Evolutionary conservation across 2,329 filamentous ascomycete genomes (phyloP).

Genomic region (Ascochyta fabae): DNA sequence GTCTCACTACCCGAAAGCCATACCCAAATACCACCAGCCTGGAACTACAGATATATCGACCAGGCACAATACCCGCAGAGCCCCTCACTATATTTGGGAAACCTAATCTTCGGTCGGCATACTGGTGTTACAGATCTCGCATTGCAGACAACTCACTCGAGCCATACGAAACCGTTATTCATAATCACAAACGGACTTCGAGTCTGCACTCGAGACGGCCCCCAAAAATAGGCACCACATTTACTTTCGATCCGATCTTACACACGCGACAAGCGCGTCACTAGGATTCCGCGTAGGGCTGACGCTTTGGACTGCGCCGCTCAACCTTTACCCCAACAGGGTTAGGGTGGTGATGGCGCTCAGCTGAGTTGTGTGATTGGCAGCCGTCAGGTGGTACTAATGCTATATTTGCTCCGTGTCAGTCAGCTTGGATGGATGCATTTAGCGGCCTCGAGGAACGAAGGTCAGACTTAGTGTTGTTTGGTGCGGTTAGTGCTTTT

Average conservation of each 20-base stretch:
- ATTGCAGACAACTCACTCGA: slow-evolving; percentile 13
- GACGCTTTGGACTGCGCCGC: slow-evolving; percentile 28
- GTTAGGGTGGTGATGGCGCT: slow-evolving; percentile 1
- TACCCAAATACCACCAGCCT: slow-evolving; percentile 2
- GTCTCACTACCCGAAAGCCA: neutral
- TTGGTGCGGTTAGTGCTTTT: slow-evolving; percentile 1
- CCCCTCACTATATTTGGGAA: slow-evolving; percentile 13
- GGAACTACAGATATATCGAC: slow-evolving; percentile 4
- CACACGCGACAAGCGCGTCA: slow-evolving; percentile 38
- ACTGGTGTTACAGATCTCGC: slow-evolving; percentile 1
- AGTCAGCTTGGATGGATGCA: slow-evolving; percentile 10
- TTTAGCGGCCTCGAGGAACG: slow-evolving; percentile 4
- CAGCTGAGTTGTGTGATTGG: slow-evolving; percentile 9
- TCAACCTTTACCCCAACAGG: slow-evolving; percentile 25
- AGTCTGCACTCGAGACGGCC: slow-evolving; percentile 10
- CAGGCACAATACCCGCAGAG: neutral
- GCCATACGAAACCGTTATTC: neutral
- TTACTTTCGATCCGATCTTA: slow-evolving; percentile 10
- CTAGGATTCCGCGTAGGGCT: slow-evolving; percentile 31
- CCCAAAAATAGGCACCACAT: slow-evolving; percentile 38
- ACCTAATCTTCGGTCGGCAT: neutral
- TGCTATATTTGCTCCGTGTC: slow-evolving; percentile 17
- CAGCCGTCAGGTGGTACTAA: neutral
- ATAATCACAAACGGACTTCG: slow-evolving; percentile 1
- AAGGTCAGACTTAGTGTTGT: neutral